Percentiles rank a stretch among this genome's conserved stretches.
phyloP scores from a whole-genome alignment of 768 basidiomycete species.

The Cystofilobasidium bisporidii region DNA sequence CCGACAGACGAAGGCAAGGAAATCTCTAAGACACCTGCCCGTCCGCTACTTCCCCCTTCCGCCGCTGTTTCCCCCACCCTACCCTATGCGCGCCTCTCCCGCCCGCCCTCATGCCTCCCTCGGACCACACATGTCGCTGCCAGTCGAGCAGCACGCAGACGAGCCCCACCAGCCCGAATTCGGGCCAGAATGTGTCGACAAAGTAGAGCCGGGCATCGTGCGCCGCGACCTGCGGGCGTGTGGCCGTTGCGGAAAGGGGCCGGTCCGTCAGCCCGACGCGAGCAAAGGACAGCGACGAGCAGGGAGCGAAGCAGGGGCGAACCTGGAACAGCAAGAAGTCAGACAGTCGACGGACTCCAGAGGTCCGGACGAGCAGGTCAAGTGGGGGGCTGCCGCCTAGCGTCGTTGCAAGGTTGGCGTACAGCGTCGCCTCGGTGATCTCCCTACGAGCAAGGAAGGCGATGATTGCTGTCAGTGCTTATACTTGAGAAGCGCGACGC shows the following conservation, averaged over 20 bases:
- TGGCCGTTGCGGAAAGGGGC: no score
- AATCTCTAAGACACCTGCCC: no score
- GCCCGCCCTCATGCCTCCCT: conserved; percentile 10
- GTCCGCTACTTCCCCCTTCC: no score
- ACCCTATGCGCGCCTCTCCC: background rate
- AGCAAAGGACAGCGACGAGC: background rate
- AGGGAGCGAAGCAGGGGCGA: conserved; percentile 32
- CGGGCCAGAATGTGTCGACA: conserved; percentile 76
- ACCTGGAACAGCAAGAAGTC: conserved; percentile 97
- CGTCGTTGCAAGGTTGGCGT: conserved; percentile 27
- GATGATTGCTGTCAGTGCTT: background rate
- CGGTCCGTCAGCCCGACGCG: background rate
- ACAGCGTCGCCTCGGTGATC: conserved; percentile 29
- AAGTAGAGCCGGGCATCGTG: conserved; percentile 84
- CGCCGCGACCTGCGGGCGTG: conserved; percentile 40
- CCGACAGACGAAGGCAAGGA: no score
- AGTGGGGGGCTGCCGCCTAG: conserved; percentile 50
- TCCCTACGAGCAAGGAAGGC: conserved; percentile 13
- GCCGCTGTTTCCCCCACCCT: background rate
- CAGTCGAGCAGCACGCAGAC: conserved; percentile 78
- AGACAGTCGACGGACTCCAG: conserved; percentile 76
- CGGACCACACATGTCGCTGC: conserved; percentile 51
- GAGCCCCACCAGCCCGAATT: conserved; percentile 78
- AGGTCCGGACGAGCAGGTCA: conserved; percentile 83
- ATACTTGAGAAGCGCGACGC: background rate